Percentiles rank a stretch among this genome's conserved stretches.
phyloP scores from a whole-genome alignment of 306 rosid species.

The Prunus davidiana region DNA sequence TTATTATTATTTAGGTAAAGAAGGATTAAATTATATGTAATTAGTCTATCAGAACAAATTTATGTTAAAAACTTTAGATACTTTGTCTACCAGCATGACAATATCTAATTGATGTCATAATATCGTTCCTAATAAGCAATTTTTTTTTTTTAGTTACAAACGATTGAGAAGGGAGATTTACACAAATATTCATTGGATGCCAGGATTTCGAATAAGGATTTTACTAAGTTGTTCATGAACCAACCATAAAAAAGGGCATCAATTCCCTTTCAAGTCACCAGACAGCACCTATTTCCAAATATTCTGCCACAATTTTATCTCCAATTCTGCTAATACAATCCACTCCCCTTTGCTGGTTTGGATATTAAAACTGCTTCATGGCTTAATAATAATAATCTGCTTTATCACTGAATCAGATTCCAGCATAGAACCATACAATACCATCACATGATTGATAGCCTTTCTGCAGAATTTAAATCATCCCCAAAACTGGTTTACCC shows the following conservation, averaged over 20 bases:
- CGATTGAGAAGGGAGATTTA: accelerated
- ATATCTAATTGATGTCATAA: background rate
- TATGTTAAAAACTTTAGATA: slow-evolving; percentile 35
- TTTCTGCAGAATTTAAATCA: background rate
- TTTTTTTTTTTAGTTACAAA: background rate
- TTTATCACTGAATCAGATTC: slow-evolving; percentile 12
- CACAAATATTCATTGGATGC: too few species aligned
- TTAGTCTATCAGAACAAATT: slow-evolving; percentile 22
- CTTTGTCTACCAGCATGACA: slow-evolving; percentile 15
- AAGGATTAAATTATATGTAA: background rate
- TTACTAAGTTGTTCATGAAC: background rate
- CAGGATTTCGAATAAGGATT: background rate
- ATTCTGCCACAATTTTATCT: background rate
- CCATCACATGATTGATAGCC: background rate
- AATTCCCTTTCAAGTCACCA: slow-evolving; percentile 2
- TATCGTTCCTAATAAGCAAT: too few species aligned
- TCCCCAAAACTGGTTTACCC: background rate
- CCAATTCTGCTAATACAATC: background rate
- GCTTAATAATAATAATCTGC: slow-evolving; percentile 1
- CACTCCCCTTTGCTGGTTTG: background rate
- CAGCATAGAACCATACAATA: background rate
- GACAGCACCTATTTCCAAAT: background rate
- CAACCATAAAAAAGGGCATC: slow-evolving; percentile 18
- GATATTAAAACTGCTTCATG: background rate
- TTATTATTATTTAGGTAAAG: slow-evolving; percentile 10